Evolutionary conservation across 352 stramenopile species (phyloP).

Genomic region (Lagenidium giganteum): DNA sequence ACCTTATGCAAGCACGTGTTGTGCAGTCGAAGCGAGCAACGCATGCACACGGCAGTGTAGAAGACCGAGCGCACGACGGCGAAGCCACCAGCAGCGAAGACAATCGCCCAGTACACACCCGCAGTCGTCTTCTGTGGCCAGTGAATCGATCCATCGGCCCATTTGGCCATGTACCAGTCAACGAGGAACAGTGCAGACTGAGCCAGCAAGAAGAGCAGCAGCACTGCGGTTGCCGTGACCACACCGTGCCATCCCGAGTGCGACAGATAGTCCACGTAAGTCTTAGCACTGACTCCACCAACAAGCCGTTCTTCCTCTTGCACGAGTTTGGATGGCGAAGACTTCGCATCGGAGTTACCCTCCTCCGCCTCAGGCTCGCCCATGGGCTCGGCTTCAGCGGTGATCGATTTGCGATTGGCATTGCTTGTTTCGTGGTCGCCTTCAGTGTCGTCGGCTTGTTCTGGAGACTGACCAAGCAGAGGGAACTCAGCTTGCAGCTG

Average conservation of each 20-base stretch:
- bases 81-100: constrained; percentile 22
- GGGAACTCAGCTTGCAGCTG: constrained; percentile 21
- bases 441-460: constrained; percentile 5
- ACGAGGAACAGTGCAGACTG: constrained; percentile 40
- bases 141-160: constrained; percentile 28
- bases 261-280: constrained; percentile 43
- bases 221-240: constrained; percentile 17
- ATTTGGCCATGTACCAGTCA: constrained; percentile 50
- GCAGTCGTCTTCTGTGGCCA: constrained; percentile 26
- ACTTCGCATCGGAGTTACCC: neutral
- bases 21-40: constrained; percentile 34
- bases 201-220: constrained; percentile 29
- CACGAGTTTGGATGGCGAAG: constrained; percentile 21
- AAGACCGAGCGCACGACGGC: constrained; percentile 33
- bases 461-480: constrained; percentile 19
- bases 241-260: constrained; percentile 40
- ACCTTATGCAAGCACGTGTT: constrained; percentile 28
- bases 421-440: neutral
- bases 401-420: neutral
- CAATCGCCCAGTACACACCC: constrained; percentile 32
- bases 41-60: constrained; percentile 47
- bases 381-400: neutral
- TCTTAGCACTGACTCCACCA: constrained; percentile 29
- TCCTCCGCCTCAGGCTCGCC: constrained; percentile 1
- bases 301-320: constrained; percentile 32